Base-by-base conservation (phyloP, 2,329 filamentous ascomycete species). In the Hymenoscyphus repandus region DNA sequence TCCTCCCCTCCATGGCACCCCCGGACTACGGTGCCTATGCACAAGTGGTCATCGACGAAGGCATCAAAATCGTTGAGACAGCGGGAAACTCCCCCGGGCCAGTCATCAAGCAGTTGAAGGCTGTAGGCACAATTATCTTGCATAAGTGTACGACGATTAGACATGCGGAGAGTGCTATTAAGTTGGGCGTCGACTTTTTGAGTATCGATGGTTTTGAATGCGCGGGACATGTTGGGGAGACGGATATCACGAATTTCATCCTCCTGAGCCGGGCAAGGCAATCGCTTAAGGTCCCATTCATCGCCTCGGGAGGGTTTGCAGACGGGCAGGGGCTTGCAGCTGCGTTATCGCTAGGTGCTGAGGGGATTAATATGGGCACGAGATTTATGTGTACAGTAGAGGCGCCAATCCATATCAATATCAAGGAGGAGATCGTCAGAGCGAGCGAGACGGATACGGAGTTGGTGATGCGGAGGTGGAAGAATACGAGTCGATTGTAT, bases 131-230 rank as follows among this genome's bases (percentile, higher is more conserved):
- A 63, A 92, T 80, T 50, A 83, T 99, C 62, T 75, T 99, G 50
- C 93, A 99, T 80, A 99, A 99, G 74, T 97, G 93, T 76, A 99
- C 93, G 7, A 95, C 90, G 5, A 95, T 99, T 72, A 78, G 90
- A 49, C 93, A 99, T 68, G 93, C 93, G 17, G 82, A 90, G 69
- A 90, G 86, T 58, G 93, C 93, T 44, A 79, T 95, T 52, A 96
- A 95, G 72, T 83, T 97, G 36, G 93, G 93, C 57, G 93, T 96
- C 4, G 93, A 99, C 70, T 97, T 99, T 72, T 74, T 99, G 51
- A 91, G 86, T 59, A 97, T 99, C 62, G 93, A 99, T 67, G 93
- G 93, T 39, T 97, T 99, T 67, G 93, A 99, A 71, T 99, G 93
- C 72, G 93, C 90, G 39, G 93, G 74, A 59, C 88, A 93, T 74